These are phyloP conservation scores for Plicaturopsis crispa DNA, from an alignment of 768 basidiomycete genomes.

Conservation along the genomic window DNA sequence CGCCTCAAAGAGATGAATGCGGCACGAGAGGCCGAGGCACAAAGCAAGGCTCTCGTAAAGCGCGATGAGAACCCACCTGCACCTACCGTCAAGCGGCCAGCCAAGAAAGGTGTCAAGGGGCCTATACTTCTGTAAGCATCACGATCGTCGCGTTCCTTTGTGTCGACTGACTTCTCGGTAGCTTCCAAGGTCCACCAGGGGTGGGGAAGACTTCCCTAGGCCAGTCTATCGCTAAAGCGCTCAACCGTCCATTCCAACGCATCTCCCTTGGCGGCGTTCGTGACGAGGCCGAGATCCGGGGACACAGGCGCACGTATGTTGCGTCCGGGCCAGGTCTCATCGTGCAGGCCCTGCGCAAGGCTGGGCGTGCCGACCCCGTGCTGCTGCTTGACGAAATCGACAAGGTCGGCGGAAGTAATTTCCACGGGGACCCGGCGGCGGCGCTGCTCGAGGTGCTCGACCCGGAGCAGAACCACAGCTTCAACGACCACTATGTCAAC, in stretches of 20 bases:
- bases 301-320: conserved; percentile 84
- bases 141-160: background rate
- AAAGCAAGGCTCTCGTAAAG: conserved; percentile 17
- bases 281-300: conserved; percentile 84
- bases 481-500: conserved; percentile 90
- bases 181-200: conserved; percentile 87
- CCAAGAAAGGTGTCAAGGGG: conserved; percentile 48
- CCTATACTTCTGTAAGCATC: conserved; percentile 57
- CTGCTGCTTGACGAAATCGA: conserved; percentile 89
- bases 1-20: conserved; percentile 34
- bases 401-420: conserved; percentile 80
- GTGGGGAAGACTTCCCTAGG: conserved; percentile 91
- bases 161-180: conserved; percentile 17
- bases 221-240: conserved; percentile 77
- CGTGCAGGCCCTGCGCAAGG: conserved; percentile 81
- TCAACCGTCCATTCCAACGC: conserved; percentile 82
- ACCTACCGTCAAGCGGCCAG: conserved; percentile 4
- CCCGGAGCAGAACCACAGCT: conserved; percentile 86
- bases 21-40: conserved; percentile 13
- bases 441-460: conserved; percentile 89
- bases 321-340: conserved; percentile 80
- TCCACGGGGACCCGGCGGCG: conserved; percentile 89
- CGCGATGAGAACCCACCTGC: conserved; percentile 9
- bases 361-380: conserved; percentile 74
- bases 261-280: conserved; percentile 90